Evolutionary conservation across 2,329 filamentous ascomycete species (phyloP), one percentile per base, ranked within the genome.

Genomic region (Hortaea werneckii): DNA sequence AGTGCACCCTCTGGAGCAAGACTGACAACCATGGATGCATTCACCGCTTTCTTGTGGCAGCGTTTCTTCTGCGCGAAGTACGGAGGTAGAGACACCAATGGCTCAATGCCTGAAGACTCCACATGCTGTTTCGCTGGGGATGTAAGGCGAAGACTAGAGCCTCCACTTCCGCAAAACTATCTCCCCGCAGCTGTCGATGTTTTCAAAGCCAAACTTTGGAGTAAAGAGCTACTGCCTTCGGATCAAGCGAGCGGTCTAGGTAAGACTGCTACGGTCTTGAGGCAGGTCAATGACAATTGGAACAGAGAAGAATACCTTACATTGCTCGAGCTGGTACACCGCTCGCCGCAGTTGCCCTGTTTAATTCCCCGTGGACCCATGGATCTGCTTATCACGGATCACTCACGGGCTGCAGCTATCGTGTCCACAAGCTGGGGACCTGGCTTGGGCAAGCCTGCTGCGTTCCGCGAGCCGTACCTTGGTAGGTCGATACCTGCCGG

Each of bases 31-130:
- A 43, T 46, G 12, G 37, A 49, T 29, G 40, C 44, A 5, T 29
- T 49, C 7, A 49, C 40, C 8, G 43, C 46, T 7, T 49, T 42
- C 39, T 29, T 49, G 13, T 46, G 46, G 46, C 10, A 38, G 26
- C 38, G 40, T 11, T 41, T 48, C 32, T 45, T 45, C 29, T 10
- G 6, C 11, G 46, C 46, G 11, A 42, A 46, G 37, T 39, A 49
- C 40, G 11, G 28, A 10, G 13, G 29, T n/a, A 29, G 30, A 30
- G 29, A 29, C 4, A n/a, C 20, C 6, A 13, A 37, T 30, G 8
- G 20, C 13, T 6, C 20, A 35, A 29, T 9, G 35, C 12, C 39
- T n/a, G 13, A 28, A 11, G 26, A 40, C 20, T 40, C 46, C 4
- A 40, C 29, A 11, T 46, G 41, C n/a, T 11, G 41, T 8, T 42